Evolutionary conservation across 305 asterid species (phyloP).

Genomic region (Rubia tinctorum): DNA sequence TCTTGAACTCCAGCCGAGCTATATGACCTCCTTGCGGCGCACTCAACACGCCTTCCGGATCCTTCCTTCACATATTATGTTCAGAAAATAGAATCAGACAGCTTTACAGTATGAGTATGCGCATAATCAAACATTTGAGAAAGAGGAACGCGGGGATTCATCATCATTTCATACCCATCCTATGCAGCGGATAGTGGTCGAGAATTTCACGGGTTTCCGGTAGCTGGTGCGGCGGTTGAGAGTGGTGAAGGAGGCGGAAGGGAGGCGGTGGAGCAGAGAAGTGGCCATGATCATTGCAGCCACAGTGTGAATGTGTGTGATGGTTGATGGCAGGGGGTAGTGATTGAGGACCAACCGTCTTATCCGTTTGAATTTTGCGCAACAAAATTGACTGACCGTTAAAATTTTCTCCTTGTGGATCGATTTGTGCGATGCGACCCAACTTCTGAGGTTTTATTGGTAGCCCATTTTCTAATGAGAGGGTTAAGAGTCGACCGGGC

Average conservation of each 20-base stretch:
- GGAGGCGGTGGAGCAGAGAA: constrained; percentile 37
- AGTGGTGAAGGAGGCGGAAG: constrained; percentile 28
- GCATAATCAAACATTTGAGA: neutral
- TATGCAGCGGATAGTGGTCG: constrained; percentile 53
- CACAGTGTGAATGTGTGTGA: constrained; percentile 24
- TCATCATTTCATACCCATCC: constrained; percentile 58
- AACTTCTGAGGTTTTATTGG: no score
- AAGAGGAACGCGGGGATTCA: neutral
- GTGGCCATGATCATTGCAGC: constrained; percentile 43
- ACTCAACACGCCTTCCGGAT: constrained; percentile 77
- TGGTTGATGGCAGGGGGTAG: constrained; percentile 33
- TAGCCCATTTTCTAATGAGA: no score
- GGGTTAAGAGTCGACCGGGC: no score
- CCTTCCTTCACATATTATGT: constrained; percentile 51
- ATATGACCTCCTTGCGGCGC: constrained; percentile 65
- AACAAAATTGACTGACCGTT: constrained; percentile 10
- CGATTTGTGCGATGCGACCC: no score
- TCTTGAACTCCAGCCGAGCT: constrained; percentile 61
- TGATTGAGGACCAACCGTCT: constrained; percentile 18
- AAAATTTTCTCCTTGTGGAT: neutral
- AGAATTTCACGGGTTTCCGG: constrained; percentile 27
- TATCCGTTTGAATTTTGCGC: constrained; percentile 43
- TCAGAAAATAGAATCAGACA: neutral
- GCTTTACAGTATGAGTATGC: neutral
- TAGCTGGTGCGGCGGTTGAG: constrained; percentile 21